Evolutionary conservation across 176 grass and related monocot genomes (phyloP).

Genomic region (bread wheat (Triticum aestivum)): DNA sequence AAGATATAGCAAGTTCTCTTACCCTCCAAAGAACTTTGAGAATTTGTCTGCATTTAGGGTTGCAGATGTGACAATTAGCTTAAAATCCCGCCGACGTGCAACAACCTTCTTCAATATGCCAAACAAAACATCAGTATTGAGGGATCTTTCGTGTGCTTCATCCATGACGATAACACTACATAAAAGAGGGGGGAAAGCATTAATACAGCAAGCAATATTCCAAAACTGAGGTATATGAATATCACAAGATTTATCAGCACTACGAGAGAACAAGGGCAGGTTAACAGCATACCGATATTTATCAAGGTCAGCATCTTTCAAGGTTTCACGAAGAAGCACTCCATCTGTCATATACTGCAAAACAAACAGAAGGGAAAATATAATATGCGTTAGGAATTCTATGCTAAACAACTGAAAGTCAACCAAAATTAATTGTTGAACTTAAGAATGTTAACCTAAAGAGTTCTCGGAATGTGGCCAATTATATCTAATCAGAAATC

Average conservation of each 20-base stretch:
- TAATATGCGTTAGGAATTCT: neutral
- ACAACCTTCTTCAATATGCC: slow-evolving; percentile 90
- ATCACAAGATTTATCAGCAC: neutral
- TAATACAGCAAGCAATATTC: slow-evolving; percentile 24
- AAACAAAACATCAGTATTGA: slow-evolving; percentile 87
- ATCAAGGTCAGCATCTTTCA: slow-evolving; percentile 94
- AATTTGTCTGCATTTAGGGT: slow-evolving; percentile 97
- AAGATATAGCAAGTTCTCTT: slow-evolving; percentile 13
- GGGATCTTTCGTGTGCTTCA: slow-evolving; percentile 95
- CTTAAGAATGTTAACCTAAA: neutral
- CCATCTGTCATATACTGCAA: slow-evolving; percentile 99
- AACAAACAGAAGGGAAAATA: slow-evolving; percentile 30
- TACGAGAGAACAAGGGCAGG: slow-evolving; percentile 2
- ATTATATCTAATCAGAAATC: neutral
- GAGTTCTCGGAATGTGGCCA: neutral
- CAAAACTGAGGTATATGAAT: slow-evolving; percentile 10
- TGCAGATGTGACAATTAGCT: slow-evolving; percentile 86
- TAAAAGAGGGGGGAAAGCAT: slow-evolving; percentile 2
- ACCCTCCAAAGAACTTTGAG: slow-evolving; percentile 99
- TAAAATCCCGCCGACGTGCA: slow-evolving; percentile 71
- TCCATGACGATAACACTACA: slow-evolving; percentile 93
- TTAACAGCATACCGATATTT: slow-evolving; percentile 81
- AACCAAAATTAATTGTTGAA: neutral
- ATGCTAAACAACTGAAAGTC: neutral
- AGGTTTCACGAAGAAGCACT: slow-evolving; percentile 94